phyloP scores from a whole-genome alignment of 306 rosid species.

The Aeschynomene evenia region DNA sequence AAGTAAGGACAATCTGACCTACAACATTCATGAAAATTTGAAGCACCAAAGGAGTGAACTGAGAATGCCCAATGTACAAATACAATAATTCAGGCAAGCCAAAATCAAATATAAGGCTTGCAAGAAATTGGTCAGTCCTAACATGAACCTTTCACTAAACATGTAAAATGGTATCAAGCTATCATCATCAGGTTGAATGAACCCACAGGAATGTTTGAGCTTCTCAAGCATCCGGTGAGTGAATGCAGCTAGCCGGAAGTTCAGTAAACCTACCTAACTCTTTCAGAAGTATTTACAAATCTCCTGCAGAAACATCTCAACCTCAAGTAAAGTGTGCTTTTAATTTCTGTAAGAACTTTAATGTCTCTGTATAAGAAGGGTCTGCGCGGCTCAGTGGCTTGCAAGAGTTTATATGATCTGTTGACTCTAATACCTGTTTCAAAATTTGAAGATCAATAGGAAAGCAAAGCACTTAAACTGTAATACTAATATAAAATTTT shows the following conservation, averaged over 20 bases:
- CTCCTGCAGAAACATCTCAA: not conserved
- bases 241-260: not conserved
- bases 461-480: not conserved
- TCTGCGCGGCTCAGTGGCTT: conserved; percentile 76
- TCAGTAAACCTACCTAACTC: conserved; percentile 20
- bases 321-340: conserved; percentile 40
- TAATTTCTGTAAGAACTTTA: conserved; percentile 73
- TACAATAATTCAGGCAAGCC: conserved; percentile 24
- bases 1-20: not conserved
- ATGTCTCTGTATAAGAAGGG: conserved; percentile 80
- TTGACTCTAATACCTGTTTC: conserved; percentile 89
- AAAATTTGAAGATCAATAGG: conserved; percentile 23
- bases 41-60: conserved; percentile 17
- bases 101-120: conserved; percentile 33
- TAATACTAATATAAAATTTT: not conserved
- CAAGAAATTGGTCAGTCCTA: conserved; percentile 19
- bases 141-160: conserved; percentile 1
- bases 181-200: not conserved
- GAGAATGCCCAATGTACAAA: conserved; percentile 18
- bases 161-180: not conserved
- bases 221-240: conserved; percentile 20
- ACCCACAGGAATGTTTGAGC: not conserved
- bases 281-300: conserved; percentile 16
- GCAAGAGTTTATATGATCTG: conserved; percentile 94
- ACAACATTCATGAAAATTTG: not conserved